Base-by-base conservation (phyloP, 225 moss, liverwort and hornwort species). In the Asterella californica region DNA sequence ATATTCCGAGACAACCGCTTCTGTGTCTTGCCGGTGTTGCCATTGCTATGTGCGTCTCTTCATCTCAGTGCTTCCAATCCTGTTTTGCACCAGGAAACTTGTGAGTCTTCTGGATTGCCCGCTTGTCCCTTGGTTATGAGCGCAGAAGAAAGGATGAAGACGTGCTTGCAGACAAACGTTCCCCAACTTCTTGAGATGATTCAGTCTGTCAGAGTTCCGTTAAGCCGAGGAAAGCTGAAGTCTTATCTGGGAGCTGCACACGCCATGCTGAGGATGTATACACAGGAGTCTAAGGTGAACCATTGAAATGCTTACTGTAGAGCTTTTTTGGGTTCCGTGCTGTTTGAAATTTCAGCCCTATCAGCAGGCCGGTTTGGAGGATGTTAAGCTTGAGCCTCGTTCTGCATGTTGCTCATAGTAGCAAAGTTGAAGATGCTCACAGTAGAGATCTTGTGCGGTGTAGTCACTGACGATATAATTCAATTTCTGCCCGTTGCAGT, bases 101-200 rank as follows among this genome's bases (percentile, higher is more conserved):
- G 84, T 63, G 80, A 80, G 60, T 76, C 80, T 2, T n/a, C 76
- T 50, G 71, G 66, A 60, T 30, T 27, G 19, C 37, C 49, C 14
- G 61, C 70, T 10, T 84, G 80, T 77, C 80, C 80, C 33, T n/a
- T 84, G 29, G 47, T 36, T 7, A 80, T 84, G 80, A 45, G 22
- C 9, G 66, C 53, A 60, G 80, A 76, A 30, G 76, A 80, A 50
- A 68, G 65, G 15, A 84, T 42, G 76, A 30, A 53, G 18, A 71
- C 22, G 34, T 80, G 80, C 61, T 15, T 61, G 25, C 34, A 76
- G 30, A 84, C 84, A 2, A 84, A 84, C 52, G 42, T 84, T 25
- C 80, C 84, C 11, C 45, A 84, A 46, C 70, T 84, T 29, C 70
- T 84, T 29, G 77, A 84, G 66, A 81, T 70, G 52, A 81, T 81